Percentiles rank a stretch among this genome's conserved stretches.
phyloP scores from a whole-genome alignment of 2,329 filamentous ascomycete genomes.

The Stagonosporopsis chrysanthemi region DNA sequence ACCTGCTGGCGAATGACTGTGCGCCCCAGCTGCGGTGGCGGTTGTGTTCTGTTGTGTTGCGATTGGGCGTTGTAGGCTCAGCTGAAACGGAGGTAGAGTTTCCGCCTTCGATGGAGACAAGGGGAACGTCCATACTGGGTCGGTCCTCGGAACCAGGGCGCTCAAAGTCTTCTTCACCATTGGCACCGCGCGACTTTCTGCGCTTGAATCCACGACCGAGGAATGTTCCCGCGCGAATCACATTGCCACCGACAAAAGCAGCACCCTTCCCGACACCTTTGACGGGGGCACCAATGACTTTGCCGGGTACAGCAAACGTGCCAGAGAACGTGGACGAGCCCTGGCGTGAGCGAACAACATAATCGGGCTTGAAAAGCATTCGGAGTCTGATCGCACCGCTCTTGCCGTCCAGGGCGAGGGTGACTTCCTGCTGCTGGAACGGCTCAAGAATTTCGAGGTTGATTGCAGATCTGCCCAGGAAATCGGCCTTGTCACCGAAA shows the following conservation, averaged over 20 bases:
- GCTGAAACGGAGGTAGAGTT: conserved; percentile 18
- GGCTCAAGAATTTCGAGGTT: conserved; percentile 83
- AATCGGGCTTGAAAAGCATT: conserved; percentile 91
- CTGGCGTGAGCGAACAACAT: conserved; percentile 84
- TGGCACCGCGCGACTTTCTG: conserved; percentile 65
- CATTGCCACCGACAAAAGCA: conserved; percentile 74
- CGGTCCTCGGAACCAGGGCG: conserved; percentile 55
- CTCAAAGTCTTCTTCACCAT: conserved; percentile 50
- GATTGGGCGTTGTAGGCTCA: conserved; percentile 33
- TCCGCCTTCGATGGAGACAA: conserved; percentile 44
- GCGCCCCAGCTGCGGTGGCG: conserved; percentile 48
- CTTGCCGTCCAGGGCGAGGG: conserved; percentile 82
- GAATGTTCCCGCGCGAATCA: conserved; percentile 90
- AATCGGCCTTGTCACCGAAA: conserved; percentile 93
- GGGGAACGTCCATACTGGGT: conserved; percentile 39
- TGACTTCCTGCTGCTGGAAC: conserved; percentile 79
- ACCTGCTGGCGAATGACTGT: conserved; percentile 50
- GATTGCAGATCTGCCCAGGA: conserved; percentile 79
- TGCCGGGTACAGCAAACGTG: conserved; percentile 84
- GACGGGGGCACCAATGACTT: conserved; percentile 93
- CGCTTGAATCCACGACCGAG: conserved; percentile 83
- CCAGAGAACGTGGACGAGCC: conserved; percentile 93
- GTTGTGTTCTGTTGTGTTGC: conserved; percentile 42
- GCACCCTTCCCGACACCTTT: conserved; percentile 86
- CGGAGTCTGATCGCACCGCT: conserved; percentile 83